Conservation (phyloP, 805 yeast species). For the Teunomyces cretensis region DNA sequence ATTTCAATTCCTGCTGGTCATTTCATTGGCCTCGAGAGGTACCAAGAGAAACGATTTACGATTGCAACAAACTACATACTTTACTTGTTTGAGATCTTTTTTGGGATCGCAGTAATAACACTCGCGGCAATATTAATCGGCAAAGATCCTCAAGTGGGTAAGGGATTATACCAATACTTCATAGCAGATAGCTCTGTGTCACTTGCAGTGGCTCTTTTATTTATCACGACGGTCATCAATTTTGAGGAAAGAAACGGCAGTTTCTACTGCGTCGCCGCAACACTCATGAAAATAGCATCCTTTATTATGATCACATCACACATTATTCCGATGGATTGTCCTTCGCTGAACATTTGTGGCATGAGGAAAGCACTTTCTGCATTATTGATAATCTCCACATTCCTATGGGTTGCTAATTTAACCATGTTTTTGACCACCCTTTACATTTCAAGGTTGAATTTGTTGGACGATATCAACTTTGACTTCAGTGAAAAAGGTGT, state of each 20-base stretch:
- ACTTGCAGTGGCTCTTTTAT: slow-evolving; percentile 31
- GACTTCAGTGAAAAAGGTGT: slow-evolving; percentile 23
- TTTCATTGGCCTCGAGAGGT: slow-evolving; percentile 13
- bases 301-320: slow-evolving; percentile 29
- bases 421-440: slow-evolving; percentile 39
- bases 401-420: slow-evolving; percentile 38
- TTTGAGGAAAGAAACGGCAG: slow-evolving; percentile 42
- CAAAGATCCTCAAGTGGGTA: slow-evolving; percentile 21
- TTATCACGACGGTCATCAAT: slow-evolving; percentile 35
- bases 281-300: slow-evolving; percentile 34
- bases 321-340: slow-evolving; percentile 27
- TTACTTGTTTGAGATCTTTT: slow-evolving; percentile 29
- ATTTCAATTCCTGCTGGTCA: slow-evolving; percentile 19
- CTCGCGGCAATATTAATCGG: slow-evolving; percentile 25
- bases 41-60: slow-evolving; percentile 12
- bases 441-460: slow-evolving; percentile 36
- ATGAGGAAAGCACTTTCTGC: slow-evolving; percentile 36
- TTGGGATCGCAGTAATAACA: slow-evolving; percentile 27
- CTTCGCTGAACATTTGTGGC: slow-evolving; percentile 20
- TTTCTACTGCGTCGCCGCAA: slow-evolving; percentile 36
- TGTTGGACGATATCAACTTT: slow-evolving; percentile 32
- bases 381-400: slow-evolving; percentile 36
- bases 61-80: slow-evolving; percentile 29
- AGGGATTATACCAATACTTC: slow-evolving; percentile 34
- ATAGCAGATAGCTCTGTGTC: slow-evolving; percentile 37